A percentile compares a stretch with the other conserved stretches of the same genome.
Evolutionary conservation across 805 yeast species (phyloP).

Genomic region (Ogataea wickerhamii): DNA sequence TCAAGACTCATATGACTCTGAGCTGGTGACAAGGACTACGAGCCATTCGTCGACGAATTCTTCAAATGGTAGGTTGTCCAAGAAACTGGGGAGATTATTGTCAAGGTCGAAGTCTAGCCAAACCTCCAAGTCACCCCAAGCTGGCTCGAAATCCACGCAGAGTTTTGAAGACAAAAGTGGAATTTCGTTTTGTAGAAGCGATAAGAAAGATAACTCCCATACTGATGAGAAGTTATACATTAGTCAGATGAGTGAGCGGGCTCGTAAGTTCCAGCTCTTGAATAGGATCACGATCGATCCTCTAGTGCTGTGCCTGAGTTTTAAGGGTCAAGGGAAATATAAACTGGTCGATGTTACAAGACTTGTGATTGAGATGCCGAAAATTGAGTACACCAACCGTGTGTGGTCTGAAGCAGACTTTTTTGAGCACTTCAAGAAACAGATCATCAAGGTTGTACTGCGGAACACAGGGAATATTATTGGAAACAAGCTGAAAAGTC

Average conservation of each 20-base stretch:
- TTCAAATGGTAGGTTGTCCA: slow-evolving; percentile 7
- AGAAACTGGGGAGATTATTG: slow-evolving; percentile 10
- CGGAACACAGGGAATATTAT: slow-evolving; percentile 73
- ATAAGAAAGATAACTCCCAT: slow-evolving; percentile 4
- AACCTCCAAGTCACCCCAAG: neutral
- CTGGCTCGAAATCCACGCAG: neutral
- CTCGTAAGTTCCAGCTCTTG: slow-evolving; percentile 40
- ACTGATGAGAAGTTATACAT: slow-evolving; percentile 34
- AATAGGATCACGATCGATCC: slow-evolving; percentile 30
- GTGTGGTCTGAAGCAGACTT: slow-evolving; percentile 75
- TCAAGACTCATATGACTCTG: slow-evolving; percentile 6
- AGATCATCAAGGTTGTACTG: slow-evolving; percentile 51
- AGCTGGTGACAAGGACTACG: neutral
- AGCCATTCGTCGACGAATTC: neutral
- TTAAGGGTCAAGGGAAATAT: slow-evolving; percentile 69
- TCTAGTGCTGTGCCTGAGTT: slow-evolving; percentile 55
- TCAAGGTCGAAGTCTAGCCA: slow-evolving; percentile 3
- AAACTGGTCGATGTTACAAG: slow-evolving; percentile 74
- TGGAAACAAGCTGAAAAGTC: slow-evolving; percentile 59
- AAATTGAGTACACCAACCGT: slow-evolving; percentile 52
- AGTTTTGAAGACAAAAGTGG: slow-evolving; percentile 2
- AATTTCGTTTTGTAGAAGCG: slow-evolving; percentile 6
- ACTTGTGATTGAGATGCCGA: slow-evolving; percentile 64
- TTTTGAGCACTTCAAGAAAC: slow-evolving; percentile 56
- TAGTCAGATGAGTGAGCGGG: slow-evolving; percentile 39